These are phyloP conservation scores for Polygonum maritimum DNA, from an alignment of 148 eudicot genomes.

Conservation along the genomic window DNA sequence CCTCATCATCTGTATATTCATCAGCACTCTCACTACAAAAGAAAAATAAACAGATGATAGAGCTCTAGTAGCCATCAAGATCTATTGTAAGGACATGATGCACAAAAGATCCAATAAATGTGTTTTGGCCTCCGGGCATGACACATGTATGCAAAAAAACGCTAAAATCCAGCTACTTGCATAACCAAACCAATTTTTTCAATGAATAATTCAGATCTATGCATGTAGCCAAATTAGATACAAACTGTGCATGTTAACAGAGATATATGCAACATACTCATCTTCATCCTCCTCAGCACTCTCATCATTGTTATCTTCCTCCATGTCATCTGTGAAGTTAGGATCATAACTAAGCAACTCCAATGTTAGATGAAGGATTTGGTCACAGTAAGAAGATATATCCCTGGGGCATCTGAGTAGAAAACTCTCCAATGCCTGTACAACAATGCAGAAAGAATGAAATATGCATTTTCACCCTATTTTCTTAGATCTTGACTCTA, in stretches of 20 bases:
- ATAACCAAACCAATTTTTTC: not conserved
- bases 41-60: not conserved
- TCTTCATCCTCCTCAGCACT: constrained; percentile 79
- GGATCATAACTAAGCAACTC: constrained; percentile 97
- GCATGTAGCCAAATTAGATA: not conserved
- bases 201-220: not conserved
- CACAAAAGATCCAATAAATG: not conserved
- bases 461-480: not conserved
- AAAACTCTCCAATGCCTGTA: constrained; percentile 96
- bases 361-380: constrained; percentile 72
- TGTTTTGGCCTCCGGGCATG: not conserved
- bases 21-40: constrained; percentile 83
- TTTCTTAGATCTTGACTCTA: not conserved
- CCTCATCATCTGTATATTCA: constrained; percentile 98
- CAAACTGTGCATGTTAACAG: not conserved
- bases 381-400: constrained; percentile 60
- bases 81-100: not conserved
- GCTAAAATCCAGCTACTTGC: not conserved
- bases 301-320: constrained; percentile 86
- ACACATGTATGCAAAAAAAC: not conserved
- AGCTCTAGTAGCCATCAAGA: not conserved
- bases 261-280: constrained; percentile 14
- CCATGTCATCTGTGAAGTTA: constrained; percentile 96
- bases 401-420: constrained; percentile 93
- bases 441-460: constrained; percentile 14